phyloP scores from a whole-genome alignment of 345 rosid species.

The Durio zibethinus region DNA sequence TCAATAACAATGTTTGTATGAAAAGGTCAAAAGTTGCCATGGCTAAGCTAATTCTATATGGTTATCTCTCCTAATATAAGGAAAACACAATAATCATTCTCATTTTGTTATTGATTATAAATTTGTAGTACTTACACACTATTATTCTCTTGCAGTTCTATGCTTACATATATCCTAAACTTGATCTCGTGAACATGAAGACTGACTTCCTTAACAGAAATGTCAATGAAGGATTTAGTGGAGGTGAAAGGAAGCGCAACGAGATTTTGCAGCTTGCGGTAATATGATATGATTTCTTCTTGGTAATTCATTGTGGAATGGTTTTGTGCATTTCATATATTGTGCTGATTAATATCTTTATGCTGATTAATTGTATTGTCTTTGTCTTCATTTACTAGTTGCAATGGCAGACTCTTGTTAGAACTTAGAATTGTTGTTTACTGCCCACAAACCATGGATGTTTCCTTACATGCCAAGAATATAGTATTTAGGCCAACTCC shows the following conservation, averaged over 20 bases:
- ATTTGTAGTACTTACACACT: constrained; percentile 10
- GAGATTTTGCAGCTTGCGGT: constrained; percentile 97
- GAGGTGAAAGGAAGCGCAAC: constrained; percentile 96
- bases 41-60: background rate
- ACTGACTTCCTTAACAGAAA: constrained; percentile 88
- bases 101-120: background rate
- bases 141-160: constrained; percentile 70
- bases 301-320: background rate
- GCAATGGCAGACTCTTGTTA: background rate
- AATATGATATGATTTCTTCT: constrained; percentile 5
- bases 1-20: background rate
- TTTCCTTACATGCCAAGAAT: background rate
- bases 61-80: background rate
- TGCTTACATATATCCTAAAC: constrained; percentile 69
- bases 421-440: background rate
- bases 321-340: background rate
- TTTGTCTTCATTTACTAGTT: background rate
- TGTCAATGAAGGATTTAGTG: constrained; percentile 98
- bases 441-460: too few relatives aligned
- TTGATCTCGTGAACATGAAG: constrained; percentile 83
- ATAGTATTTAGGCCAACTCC: background rate
- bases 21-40: background rate
- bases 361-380: background rate
- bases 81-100: background rate
- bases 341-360: background rate